Percentiles rank a stretch among this genome's conserved stretches.
These are phyloP conservation scores for Rhododendron henanense DNA, from an alignment of 148 eudicot genomes.

Conservation along the genomic window DNA sequence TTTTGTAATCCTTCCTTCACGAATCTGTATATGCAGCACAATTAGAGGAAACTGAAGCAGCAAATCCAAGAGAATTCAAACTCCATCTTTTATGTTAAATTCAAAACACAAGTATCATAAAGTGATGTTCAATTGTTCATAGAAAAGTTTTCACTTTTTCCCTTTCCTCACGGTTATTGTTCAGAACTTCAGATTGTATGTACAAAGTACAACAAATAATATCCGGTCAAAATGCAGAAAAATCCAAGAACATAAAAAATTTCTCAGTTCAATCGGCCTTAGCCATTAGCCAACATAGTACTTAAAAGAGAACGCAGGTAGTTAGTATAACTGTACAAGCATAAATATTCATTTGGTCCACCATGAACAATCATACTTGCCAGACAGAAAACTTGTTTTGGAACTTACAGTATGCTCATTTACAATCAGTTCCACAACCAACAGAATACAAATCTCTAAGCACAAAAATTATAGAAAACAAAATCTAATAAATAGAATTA, in stretches of 20 bases:
- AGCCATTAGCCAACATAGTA: neutral
- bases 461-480: neutral
- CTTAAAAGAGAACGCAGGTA: neutral
- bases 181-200: neutral
- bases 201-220: neutral
- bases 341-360: neutral
- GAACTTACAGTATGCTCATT: neutral
- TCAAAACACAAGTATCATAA: neutral
- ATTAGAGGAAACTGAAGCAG: neutral
- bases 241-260: neutral
- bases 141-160: neutral
- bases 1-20: conserved; percentile 70
- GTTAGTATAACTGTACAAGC: neutral
- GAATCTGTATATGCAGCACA: conserved; percentile 43
- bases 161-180: neutral
- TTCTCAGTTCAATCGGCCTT: neutral
- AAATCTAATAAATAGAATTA: neutral
- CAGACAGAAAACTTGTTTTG: neutral
- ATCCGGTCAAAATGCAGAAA: neutral
- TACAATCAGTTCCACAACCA: neutral
- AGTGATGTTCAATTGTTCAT: neutral
- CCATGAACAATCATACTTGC: neutral
- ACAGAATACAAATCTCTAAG: neutral
- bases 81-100: neutral
- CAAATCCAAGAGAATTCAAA: neutral